Evolutionary conservation across 2,329 filamentous ascomycete species (phyloP), one percentile per base, ranked within the genome.

Genomic region (Fusarium beomiforme): DNA sequence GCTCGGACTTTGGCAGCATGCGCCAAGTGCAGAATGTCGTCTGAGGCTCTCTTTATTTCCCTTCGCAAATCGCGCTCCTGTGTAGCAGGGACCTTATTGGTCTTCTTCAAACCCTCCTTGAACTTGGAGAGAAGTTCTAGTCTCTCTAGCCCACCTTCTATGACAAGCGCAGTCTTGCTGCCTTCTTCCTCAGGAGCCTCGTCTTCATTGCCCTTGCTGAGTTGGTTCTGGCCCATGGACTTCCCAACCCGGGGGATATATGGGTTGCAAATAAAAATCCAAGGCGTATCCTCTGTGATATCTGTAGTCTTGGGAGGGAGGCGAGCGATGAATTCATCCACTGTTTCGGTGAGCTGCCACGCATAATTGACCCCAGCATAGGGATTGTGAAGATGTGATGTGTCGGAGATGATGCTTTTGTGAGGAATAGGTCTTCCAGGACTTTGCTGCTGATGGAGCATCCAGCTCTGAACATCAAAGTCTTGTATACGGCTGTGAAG

Each of bases 221-320:
- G 62, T 64, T 83, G 81, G 57, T 79, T 83, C 37, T 79, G 69
- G 8, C 79, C 78, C 31, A 76, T 72, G 11, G 62, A 67, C 62
- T 79, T 83, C 46, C 76, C 70, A 19, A 80, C 80, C 8, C 80
- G 79, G 6, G 78, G 76, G 66, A 83, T 83, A 75, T 87, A 86
- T 0, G 91, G 91, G 78, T 93, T 93, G 56, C 86, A 87, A 43
- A 92, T 87, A 83, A 87, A 94, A 50, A 97, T 93, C 92, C 93
- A 96, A 0, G 87, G 86, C 5, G 86, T 84, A 1, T 81, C 72
- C 1, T 75, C 75, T 2, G 79, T 80, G 6, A 81, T 78, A 5
- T 83, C 79, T 2, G 90, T 92, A 3, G 86, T 91, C 6, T 86
- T 85, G 0, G 93, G 92, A 0, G 91, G 91, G 0, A 95, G 83